Percentiles rank a stretch among this genome's conserved stretches.
Conservation (phyloP, 768 basidiomycete species). For the Leucosporidium yakuticum region DNA sequence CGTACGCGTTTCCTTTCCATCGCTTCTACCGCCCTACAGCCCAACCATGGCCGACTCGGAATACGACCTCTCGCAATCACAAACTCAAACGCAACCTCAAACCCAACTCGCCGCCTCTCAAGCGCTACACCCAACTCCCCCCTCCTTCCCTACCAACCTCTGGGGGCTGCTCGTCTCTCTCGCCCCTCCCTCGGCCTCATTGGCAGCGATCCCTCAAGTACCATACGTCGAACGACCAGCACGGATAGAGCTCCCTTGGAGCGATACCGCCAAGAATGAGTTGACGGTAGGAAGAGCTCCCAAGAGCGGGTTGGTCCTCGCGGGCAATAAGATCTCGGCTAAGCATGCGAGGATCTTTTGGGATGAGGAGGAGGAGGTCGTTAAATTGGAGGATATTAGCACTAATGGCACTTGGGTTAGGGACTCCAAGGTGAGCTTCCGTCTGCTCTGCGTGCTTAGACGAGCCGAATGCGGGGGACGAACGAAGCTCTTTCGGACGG, state of each 20-base stretch:
- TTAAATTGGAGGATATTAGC: constrained; percentile 19
- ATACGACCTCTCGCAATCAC: constrained; percentile 2
- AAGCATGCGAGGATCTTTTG: constrained; percentile 17
- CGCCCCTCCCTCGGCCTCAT: background rate
- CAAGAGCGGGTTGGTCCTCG: constrained; percentile 13
- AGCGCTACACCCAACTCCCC: background rate
- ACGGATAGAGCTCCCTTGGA: constrained; percentile 10
- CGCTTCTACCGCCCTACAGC: no score
- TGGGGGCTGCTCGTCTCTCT: constrained; percentile 18
- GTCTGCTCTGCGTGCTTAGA: background rate
- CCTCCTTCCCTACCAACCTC: background rate
- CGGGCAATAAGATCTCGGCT: constrained; percentile 20
- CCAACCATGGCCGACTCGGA: no score
- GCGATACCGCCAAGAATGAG: background rate
- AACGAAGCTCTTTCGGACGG: no score
- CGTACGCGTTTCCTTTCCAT: no score
- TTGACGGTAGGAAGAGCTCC: constrained; percentile 23
- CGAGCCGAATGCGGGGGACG: no score
- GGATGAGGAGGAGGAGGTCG: constrained; percentile 2
- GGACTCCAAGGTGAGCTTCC: constrained; percentile 17
- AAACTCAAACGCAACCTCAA: constrained; percentile 24
- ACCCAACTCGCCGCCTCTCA: constrained; percentile 11
- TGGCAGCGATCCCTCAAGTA: background rate
- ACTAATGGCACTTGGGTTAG: constrained; percentile 32
- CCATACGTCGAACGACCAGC: constrained; percentile 9